Evolutionary conservation across 2,329 filamentous ascomycete genomes (phyloP).

Genomic region (Colletotrichum gloeosporioides): DNA sequence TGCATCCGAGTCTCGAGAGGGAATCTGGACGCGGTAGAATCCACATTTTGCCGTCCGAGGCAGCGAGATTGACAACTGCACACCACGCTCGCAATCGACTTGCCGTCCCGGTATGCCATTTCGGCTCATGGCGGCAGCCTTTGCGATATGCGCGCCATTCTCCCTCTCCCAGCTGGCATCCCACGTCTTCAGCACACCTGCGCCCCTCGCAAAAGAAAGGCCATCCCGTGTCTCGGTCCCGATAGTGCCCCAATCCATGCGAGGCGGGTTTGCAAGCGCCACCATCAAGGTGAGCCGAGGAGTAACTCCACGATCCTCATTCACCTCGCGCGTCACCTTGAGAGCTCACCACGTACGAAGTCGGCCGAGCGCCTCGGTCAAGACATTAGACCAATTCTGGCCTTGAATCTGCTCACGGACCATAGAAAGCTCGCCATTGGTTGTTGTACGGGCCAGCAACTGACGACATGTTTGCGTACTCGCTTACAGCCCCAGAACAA

Average conservation of each 20-base stretch:
- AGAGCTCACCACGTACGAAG: not conserved
- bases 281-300: slow-evolving; percentile 1
- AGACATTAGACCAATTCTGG: not conserved
- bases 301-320: not conserved
- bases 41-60: not conserved
- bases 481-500: not conserved
- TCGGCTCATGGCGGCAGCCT: not conserved
- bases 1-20: not conserved
- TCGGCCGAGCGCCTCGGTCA: not conserved
- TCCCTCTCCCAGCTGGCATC: not conserved
- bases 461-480: not conserved
- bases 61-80: not conserved
- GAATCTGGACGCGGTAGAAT: not conserved
- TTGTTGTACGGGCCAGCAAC: not conserved
- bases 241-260: not conserved
- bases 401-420: not conserved
- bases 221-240: not conserved
- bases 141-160: slow-evolving; percentile 2
- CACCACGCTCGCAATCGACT: not conserved
- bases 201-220: not conserved
- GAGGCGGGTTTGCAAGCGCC: not conserved
- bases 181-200: not conserved
- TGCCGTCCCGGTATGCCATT: not conserved
- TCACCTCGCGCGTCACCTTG: not conserved
- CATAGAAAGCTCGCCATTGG: not conserved